These are phyloP conservation scores for Mycena chlorophos DNA, from an alignment of 768 basidiomycete genomes.

Conservation along the genomic window DNA sequence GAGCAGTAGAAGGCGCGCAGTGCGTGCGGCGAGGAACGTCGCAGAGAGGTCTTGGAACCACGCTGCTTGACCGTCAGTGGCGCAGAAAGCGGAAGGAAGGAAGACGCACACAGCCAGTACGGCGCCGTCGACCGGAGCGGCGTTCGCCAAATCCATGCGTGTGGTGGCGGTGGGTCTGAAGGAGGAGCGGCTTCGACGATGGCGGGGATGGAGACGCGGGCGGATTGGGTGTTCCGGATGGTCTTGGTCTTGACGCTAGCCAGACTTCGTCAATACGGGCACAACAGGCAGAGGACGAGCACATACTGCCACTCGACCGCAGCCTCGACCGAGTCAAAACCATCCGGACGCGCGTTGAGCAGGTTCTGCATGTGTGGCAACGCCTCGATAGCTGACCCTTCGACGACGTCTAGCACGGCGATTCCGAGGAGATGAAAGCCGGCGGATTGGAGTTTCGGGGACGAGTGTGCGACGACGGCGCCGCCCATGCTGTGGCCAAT, in stretches of 20 bases:
- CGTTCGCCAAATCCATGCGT: slow-evolving; percentile 74
- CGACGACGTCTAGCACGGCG: slow-evolving; percentile 84
- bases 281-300: background rate
- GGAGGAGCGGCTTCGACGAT: slow-evolving; percentile 54
- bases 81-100: background rate
- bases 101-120: slow-evolving; percentile 79
- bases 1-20: slow-evolving; percentile 84
- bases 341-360: slow-evolving; percentile 80
- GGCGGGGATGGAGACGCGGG: slow-evolving; percentile 85
- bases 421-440: slow-evolving; percentile 77
- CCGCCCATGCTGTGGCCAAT: slow-evolving; percentile 98
- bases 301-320: slow-evolving; percentile 97
- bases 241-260: slow-evolving; percentile 75
- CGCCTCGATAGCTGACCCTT: slow-evolving; percentile 92
- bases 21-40: slow-evolving; percentile 73
- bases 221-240: slow-evolving; percentile 79
- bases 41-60: slow-evolving; percentile 88
- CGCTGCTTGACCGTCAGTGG: slow-evolving; percentile 44
- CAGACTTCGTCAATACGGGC: background rate
- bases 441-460: slow-evolving; percentile 61
- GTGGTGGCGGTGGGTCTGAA: slow-evolving; percentile 36
- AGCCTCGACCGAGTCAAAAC: slow-evolving; percentile 80
- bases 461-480: slow-evolving; percentile 76
- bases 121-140: slow-evolving; percentile 81
- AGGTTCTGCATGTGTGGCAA: slow-evolving; percentile 90